Evolutionary conservation across 1,284 basidiomycete genomes (phyloP), one percentile per base, ranked within the genome.

Genomic region (Ustilago vetiveriae): DNA sequence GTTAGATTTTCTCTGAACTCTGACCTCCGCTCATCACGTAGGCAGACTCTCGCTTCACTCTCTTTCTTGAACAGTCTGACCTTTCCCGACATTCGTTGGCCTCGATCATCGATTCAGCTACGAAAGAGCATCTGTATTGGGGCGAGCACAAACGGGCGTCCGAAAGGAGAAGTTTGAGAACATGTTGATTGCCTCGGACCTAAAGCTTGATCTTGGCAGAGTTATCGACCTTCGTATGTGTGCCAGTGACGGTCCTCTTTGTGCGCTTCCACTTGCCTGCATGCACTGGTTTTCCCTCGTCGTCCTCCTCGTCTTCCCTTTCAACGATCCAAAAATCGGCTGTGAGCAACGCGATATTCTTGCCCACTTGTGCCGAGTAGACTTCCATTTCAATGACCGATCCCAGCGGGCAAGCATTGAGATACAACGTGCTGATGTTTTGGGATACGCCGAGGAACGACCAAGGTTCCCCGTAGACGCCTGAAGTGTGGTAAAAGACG

Each of bases 381-480:
- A 62, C 50, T 36, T 74, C 75, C 45, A 80, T 70, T 50, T 80
- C 79, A 36, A 80, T 59, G 53, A 74, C 78, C 11, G 37, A 44
- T 42, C 54, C 70, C 13, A 80, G 48, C n/a, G 63, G 70, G 13
- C 64, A 65, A 8, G 77, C 75, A 19, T 69, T 67, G 22, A 78
- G 60, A 41, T 79, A 80, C 32, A 78, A 44, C 16, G 78, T 65
- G n/a, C 55, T 70, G 40, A 80, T 60, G 42, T 74, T 72, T 37
- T 78, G 74, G 39, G 77, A 74, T 11, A 80, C 76, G 41, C 79
- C 79, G n/a, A 78, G 64, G 60, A 71, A 69, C 27, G 66, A 56
- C 79, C 79, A 80, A 0, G 76, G 76, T 29, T 57, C 42, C 3
- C 60, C 71, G 14, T 41, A 40, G 9, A 52, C 51, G n/a, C 72